phyloP scores from a whole-genome alignment of 176 grass and related monocot species.

The Eleusine coracana region DNA sequence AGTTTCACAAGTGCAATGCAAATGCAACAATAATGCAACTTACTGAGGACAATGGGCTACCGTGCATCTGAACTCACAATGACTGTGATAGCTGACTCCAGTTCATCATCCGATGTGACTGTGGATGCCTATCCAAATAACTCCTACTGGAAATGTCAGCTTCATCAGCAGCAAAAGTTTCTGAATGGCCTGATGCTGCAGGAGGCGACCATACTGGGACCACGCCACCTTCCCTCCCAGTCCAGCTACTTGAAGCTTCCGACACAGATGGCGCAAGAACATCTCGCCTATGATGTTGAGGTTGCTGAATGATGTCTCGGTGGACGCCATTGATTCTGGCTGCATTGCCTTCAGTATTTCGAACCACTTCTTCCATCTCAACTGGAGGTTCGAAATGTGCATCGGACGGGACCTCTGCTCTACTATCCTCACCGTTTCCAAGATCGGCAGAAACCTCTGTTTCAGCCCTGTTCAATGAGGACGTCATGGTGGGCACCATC shows the following conservation, averaged over 20 bases:
- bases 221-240: conserved; percentile 74
- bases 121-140: conserved; percentile 73
- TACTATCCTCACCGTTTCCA: conserved; percentile 50
- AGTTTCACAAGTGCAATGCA: conserved; percentile 2
- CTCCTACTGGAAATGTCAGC: conserved; percentile 62
- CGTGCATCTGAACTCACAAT: conserved; percentile 64
- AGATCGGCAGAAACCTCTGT: conserved; percentile 70
- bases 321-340: conserved; percentile 49
- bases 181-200: conserved; percentile 68
- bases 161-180: conserved; percentile 58
- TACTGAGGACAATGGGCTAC: conserved; percentile 27
- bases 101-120: conserved; percentile 71
- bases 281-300: conserved; percentile 24
- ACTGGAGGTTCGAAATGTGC: conserved; percentile 29
- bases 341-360: not conserved
- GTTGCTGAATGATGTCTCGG: conserved; percentile 41
- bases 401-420: conserved; percentile 66
- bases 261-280: conserved; percentile 37
- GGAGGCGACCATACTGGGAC: conserved; percentile 90
- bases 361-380: conserved; percentile 28
- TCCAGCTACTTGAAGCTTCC: conserved; percentile 79
- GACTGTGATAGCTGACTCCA: conserved; percentile 81
- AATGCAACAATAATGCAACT: conserved; percentile 25
- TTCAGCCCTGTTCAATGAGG: conserved; percentile 62
- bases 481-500: conserved; percentile 92